Conservation (phyloP, 1,284 basidiomycete species). For the Marasmius oreades region DNA sequence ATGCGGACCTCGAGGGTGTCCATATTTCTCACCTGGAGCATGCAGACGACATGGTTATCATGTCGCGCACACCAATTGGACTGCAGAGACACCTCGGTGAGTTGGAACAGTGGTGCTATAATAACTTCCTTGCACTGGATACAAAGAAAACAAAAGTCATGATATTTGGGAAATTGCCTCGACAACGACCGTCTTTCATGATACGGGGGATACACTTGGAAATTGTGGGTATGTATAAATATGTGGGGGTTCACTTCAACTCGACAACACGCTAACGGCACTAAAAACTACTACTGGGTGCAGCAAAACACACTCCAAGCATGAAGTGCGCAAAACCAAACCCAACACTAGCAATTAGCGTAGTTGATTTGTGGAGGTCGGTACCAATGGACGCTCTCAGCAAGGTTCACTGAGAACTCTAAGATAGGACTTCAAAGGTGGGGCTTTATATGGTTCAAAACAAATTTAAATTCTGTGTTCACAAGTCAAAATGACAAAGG, state of each 20-base stretch:
- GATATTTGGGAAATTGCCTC: not conserved
- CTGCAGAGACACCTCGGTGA: not conserved
- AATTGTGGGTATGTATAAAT: conserved; percentile 12
- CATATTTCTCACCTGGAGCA: conserved; percentile 9
- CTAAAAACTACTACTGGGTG: too few relatives aligned
- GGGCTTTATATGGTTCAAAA: too few relatives aligned
- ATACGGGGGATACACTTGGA: not conserved
- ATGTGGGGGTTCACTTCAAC: conserved; percentile 18
- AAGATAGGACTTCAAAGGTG: too few relatives aligned
- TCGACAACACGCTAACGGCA: conserved; percentile 5
- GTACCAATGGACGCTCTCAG: too few relatives aligned
- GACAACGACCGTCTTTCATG: not conserved
- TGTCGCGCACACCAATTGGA: not conserved
- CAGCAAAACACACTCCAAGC: too few relatives aligned
- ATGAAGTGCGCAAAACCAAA: too few relatives aligned
- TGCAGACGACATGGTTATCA: too few relatives aligned
- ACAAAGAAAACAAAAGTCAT: not conserved
- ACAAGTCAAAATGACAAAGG: too few relatives aligned
- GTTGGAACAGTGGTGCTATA: not conserved
- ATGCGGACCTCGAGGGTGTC: not conserved
- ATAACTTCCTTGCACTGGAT: not conserved
- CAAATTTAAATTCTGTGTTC: too few relatives aligned
- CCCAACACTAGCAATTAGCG: too few relatives aligned
- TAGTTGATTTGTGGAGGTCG: too few relatives aligned
- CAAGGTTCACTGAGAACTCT: too few relatives aligned